Percentiles rank a stretch among this genome's conserved stretches.
Conservation (phyloP, 495 filamentous ascomycete species). For the Gamarada debralockiae region DNA sequence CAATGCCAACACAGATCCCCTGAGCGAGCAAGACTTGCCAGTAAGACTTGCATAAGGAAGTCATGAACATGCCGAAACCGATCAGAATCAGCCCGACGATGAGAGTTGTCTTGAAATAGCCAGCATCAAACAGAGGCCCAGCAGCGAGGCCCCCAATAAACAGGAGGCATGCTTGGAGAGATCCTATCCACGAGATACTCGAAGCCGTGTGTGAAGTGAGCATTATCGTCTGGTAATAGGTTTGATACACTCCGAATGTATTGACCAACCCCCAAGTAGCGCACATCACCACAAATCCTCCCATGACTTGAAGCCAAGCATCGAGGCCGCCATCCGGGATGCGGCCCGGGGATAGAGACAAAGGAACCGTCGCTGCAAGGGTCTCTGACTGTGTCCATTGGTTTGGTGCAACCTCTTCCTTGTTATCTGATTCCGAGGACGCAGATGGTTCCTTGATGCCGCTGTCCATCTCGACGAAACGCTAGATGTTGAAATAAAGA, state of each 20-base stretch:
- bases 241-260: background rate
- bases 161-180: background rate
- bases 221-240: background rate
- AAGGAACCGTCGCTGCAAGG: too few species aligned
- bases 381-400: too few species aligned
- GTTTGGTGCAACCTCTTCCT: too few species aligned
- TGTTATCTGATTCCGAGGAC: too few species aligned
- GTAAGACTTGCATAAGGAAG: slow-evolving; percentile 52
- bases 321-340: too few species aligned
- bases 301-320: too few species aligned
- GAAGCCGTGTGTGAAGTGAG: background rate
- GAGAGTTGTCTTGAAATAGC: background rate
- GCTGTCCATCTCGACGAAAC: too few species aligned
- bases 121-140: background rate
- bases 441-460: too few species aligned
- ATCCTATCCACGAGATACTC: background rate
- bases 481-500: too few species aligned
- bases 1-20: slow-evolving; percentile 61
- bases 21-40: slow-evolving; percentile 60
- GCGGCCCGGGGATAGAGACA: too few species aligned
- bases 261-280: too few species aligned
- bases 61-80: slow-evolving; percentile 68
- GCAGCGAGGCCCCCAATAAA: background rate
- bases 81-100: slow-evolving; percentile 52
- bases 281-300: too few species aligned